These are phyloP conservation scores for Pezicula carpinea DNA, from an alignment of 2,329 filamentous ascomycete species.

Conservation along the genomic window DNA sequence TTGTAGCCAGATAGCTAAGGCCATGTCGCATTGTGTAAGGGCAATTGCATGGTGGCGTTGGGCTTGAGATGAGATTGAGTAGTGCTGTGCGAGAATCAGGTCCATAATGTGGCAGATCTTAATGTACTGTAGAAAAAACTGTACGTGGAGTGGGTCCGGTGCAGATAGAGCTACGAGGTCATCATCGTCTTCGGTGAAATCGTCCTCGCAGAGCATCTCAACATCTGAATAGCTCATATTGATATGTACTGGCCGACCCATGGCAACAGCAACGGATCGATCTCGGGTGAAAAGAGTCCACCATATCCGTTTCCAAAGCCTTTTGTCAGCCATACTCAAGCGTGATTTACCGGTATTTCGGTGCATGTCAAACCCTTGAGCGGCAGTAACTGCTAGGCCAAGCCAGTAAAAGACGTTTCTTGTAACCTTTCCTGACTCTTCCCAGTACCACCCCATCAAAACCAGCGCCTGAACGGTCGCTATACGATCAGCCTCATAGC, in stretches of 20 bases:
- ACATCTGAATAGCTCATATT: constrained; percentile 50
- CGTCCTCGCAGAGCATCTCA: constrained; percentile 86
- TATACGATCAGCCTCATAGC: constrained; percentile 92
- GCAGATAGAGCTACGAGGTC: constrained; percentile 43
- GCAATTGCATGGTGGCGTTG: constrained; percentile 85
- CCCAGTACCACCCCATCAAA: constrained; percentile 98
- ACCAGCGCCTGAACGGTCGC: constrained; percentile 92
- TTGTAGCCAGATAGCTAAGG: constrained; percentile 90
- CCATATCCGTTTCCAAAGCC: constrained; percentile 96
- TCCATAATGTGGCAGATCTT: constrained; percentile 98
- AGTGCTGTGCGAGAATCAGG: constrained; percentile 87
- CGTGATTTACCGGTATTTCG: constrained; percentile 89
- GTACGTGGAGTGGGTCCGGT: constrained; percentile 79
- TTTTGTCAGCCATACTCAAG: constrained; percentile 83
- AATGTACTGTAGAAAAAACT: constrained; percentile 95
- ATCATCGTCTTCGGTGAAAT: constrained; percentile 87
- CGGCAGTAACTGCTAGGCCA: constrained; percentile 85
- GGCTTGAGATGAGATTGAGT: constrained; percentile 77
- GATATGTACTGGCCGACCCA: constrained; percentile 86
- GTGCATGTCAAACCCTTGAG: constrained; percentile 95
- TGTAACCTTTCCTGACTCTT: constrained; percentile 70
- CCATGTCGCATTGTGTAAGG: constrained; percentile 93
- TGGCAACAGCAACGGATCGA: constrained; percentile 88
- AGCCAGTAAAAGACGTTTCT: constrained; percentile 99
- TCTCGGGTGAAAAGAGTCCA: constrained; percentile 95